These are phyloP conservation scores for Posidonia oceanica DNA, from an alignment of 116 monocot species.

Conservation along the genomic window DNA sequence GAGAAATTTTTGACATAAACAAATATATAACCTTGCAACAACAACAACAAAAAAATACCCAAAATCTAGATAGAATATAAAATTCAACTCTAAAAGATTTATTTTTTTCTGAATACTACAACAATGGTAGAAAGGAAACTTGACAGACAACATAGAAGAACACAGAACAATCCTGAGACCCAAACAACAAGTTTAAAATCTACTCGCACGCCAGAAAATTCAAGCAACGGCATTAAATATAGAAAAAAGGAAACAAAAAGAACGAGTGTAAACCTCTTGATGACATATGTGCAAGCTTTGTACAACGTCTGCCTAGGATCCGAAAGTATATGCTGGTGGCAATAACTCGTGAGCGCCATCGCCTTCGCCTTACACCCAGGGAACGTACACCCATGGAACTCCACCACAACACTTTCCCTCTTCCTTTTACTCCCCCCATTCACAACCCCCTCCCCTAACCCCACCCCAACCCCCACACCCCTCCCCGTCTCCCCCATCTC, in stretches of 20 bases:
- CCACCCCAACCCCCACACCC: conserved; percentile 11
- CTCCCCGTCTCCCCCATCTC: background rate
- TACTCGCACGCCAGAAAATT: too few relatives aligned
- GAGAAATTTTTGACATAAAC: too few relatives aligned
- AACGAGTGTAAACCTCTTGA: conserved; percentile 34
- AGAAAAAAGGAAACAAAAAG: background rate
- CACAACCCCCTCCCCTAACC: conserved; percentile 5
- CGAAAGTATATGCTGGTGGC: conserved; percentile 54
- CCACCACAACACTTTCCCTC: background rate
- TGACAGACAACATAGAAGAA: too few relatives aligned
- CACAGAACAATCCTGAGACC: too few relatives aligned
- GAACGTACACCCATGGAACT: conserved; percentile 35
- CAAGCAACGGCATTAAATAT: background rate
- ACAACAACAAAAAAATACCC: too few relatives aligned
- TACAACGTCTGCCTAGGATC: conserved; percentile 65
- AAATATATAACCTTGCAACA: too few relatives aligned
- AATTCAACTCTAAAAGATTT: too few relatives aligned
- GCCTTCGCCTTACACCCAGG: conserved; percentile 57
- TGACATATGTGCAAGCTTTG: conserved; percentile 48
- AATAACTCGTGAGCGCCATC: conserved; percentile 62
- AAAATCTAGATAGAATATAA: too few relatives aligned
- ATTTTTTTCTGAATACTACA: too few relatives aligned
- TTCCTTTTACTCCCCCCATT: conserved; percentile 3
- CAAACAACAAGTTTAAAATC: too few relatives aligned
- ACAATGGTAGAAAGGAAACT: too few relatives aligned